Evolutionary conservation across 2,329 filamentous ascomycete species (phyloP).

Genomic region (Colletotrichum theobromicola): DNA sequence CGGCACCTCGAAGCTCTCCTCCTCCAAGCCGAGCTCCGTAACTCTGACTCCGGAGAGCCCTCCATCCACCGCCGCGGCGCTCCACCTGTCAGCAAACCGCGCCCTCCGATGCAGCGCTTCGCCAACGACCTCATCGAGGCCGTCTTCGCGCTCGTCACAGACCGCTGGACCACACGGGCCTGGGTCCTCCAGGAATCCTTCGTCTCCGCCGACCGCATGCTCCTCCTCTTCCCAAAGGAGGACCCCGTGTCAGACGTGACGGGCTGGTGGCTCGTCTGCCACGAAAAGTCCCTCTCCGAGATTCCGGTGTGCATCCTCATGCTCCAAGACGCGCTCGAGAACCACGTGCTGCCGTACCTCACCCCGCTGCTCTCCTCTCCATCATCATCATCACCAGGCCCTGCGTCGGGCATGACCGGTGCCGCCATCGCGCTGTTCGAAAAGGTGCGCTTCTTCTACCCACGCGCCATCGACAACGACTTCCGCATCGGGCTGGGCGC

Average conservation of each 20-base stretch:
- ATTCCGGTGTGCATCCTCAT: not conserved
- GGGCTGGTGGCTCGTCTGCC: not conserved
- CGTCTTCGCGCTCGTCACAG: not conserved
- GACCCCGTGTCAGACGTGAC: not conserved
- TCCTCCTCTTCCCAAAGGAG: not conserved
- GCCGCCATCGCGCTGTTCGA: not conserved
- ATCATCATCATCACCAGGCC: fast-evolving
- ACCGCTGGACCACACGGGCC: not conserved
- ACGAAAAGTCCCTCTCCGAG: not conserved
- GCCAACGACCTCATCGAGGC: not conserved
- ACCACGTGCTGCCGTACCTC: not conserved
- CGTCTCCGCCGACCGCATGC: not conserved
- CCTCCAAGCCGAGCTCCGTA: not conserved
- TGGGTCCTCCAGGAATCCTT: not conserved
- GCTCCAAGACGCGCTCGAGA: not conserved
- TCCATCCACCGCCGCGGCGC: not conserved
- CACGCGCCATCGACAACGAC: not conserved
- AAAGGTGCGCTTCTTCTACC: not conserved
- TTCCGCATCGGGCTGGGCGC: not conserved
- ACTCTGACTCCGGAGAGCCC: not conserved
- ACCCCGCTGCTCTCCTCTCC: not conserved
- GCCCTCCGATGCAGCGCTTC: not conserved
- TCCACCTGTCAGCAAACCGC: not conserved
- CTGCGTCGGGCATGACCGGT: not conserved
- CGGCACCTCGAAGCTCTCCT: not conserved